Base-by-base conservation (phyloP, 768 basidiomycete genomes). In the Hebeloma cylindrosporum region DNA sequence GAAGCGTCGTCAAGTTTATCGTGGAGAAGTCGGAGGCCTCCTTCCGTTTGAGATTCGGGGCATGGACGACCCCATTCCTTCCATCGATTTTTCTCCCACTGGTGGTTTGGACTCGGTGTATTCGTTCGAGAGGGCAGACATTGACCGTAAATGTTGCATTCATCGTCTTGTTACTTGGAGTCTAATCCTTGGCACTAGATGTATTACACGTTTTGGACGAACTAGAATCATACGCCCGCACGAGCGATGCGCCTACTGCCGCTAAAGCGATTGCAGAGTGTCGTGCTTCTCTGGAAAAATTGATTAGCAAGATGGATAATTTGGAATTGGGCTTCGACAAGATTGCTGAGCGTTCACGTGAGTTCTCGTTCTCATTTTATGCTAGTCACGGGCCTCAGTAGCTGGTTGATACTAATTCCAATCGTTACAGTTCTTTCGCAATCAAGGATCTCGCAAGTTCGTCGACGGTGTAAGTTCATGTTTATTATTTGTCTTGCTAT, bases 21-120 rank as follows among this genome's bases (percentile, higher is more conserved):
- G 88, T 16, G 76, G 84, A 3, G 93, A 95, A 57, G 77, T 88
- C 9, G 79, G 89, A 48, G 88, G 88, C 0, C 85, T 90, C 53
- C 72, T 98, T 4, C 96, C 96, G 0, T 97, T 93, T 60, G 85
- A 88, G 27, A 77, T 85, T 3, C 72, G 75, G 38, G 88, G 87
- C 3, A 80, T 96, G 79, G 86, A 90, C 26, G 88, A 87, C 50
- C 71, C 83, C 2, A 84, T 88, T 3, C 89, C 89, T 0, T 74
- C 71, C 5, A 78, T 93, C 52, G 92, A 93, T 55, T 85, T 93
- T 57, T 82, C 85, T 1, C 83, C 88, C 0, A 73, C 74, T 1
- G 85, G 85, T 28, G 78, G 73, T 41, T 69, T 67, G 9, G 85
- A 91, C 31, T 69, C 71, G 0, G 62, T 74, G 0, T 88, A 92